phyloP scores from a whole-genome alignment of 768 basidiomycete species.

The Termitomyces titanicus region DNA sequence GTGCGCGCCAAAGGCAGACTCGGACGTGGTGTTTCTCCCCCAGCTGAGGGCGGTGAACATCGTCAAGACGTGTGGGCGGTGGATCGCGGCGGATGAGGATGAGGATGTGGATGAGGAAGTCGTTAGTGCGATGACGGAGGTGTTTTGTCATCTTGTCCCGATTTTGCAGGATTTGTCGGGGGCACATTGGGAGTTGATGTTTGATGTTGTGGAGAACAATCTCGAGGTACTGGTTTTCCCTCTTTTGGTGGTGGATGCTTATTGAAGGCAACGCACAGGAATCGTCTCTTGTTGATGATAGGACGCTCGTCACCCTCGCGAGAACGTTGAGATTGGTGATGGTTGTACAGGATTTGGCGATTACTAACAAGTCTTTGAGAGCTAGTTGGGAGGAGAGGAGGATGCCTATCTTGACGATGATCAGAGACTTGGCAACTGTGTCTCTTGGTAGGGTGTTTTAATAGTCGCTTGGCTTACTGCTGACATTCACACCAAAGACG shows the following conservation, averaged over 20 bases:
- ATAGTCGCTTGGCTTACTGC: not conserved
- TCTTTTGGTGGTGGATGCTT: no score
- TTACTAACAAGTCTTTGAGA: constrained; percentile 70
- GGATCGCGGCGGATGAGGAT: constrained; percentile 64
- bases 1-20: constrained; percentile 73
- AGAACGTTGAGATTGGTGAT: constrained; percentile 67
- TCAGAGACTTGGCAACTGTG: constrained; percentile 58
- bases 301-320: constrained; percentile 59
- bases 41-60: constrained; percentile 84
- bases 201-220: constrained; percentile 84
- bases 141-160: constrained; percentile 77
- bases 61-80: constrained; percentile 79
- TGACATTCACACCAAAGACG: constrained; percentile 16
- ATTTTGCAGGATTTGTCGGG: constrained; percentile 86
- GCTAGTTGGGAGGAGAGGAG: constrained; percentile 64
- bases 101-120: constrained; percentile 74
- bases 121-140: constrained; percentile 69
- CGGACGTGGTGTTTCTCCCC: constrained; percentile 80
- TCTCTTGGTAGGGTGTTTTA: constrained; percentile 37
- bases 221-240: constrained; percentile 60
- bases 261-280: constrained; percentile 36
- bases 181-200: constrained; percentile 89
- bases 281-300: constrained; percentile 53
- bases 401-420: constrained; percentile 46
- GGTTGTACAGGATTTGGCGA: constrained; percentile 63